Percentiles rank a stretch among this genome's conserved stretches.
These are phyloP conservation scores for Rhinocladiella mackenziei DNA, from an alignment of 2,329 filamentous ascomycete genomes.

Conservation along the genomic window DNA sequence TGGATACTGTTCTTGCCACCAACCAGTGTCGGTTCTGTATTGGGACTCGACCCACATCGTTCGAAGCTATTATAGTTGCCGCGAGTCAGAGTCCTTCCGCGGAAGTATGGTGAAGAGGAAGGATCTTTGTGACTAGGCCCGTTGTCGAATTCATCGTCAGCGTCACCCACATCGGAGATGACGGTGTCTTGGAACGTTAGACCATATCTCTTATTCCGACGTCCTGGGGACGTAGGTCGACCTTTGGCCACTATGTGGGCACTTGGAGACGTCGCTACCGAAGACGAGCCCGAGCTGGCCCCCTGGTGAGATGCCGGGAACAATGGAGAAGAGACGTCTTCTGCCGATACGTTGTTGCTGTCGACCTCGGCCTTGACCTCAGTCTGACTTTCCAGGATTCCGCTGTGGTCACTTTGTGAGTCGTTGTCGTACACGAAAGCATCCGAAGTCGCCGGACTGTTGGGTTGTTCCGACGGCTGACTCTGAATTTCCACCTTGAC, in stretches of 20 bases:
- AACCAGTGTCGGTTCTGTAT: not conserved
- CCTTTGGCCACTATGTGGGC: not conserved
- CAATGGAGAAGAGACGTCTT: conserved; percentile 8
- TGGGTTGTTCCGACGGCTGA: not conserved
- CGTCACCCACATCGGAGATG: conserved; percentile 9
- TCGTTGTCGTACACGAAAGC: not conserved
- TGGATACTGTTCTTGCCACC: not conserved
- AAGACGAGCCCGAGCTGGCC: conserved; percentile 2
- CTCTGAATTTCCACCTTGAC: conserved; percentile 26
- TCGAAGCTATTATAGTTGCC: not conserved
- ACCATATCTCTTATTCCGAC: conserved; percentile 8
- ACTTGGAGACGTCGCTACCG: conserved; percentile 4
- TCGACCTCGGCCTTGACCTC: conserved; percentile 21
- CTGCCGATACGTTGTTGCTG: not conserved
- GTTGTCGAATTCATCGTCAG: conserved; percentile 14
- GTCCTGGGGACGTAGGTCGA: not conserved
- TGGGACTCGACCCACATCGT: conserved; percentile 1
- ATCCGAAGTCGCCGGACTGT: not conserved
- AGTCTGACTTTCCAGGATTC: conserved; percentile 24
- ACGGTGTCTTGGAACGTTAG: conserved; percentile 3
- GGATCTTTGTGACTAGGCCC: not conserved
- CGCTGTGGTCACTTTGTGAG: conserved; percentile 6
- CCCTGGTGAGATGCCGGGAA: not conserved
- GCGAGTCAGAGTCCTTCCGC: conserved; percentile 14
- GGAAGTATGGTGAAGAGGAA: not conserved